A percentile compares a stretch with the other conserved stretches of the same genome.
phyloP scores from a whole-genome alignment of 352 stramenopile genomes.

The Pythium guiyangense region DNA sequence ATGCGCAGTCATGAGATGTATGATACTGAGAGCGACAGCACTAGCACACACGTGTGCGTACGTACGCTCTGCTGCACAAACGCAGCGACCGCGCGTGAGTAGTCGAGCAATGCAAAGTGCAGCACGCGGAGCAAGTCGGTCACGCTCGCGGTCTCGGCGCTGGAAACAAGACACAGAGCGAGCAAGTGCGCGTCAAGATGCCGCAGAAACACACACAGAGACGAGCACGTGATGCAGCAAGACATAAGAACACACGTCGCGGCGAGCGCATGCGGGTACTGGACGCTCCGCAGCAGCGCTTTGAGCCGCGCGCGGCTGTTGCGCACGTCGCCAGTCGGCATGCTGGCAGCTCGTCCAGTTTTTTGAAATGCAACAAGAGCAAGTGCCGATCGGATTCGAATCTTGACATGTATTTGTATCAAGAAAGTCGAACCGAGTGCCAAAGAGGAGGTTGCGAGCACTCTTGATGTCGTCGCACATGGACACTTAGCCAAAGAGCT shows the following conservation, averaged over 20 bases:
- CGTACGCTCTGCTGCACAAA: slow-evolving; percentile 31
- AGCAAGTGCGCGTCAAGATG: neutral
- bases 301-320: slow-evolving; percentile 57
- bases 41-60: slow-evolving; percentile 19
- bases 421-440: too few species aligned
- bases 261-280: slow-evolving; percentile 40
- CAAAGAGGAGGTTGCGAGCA: too few species aligned
- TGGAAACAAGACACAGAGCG: slow-evolving; percentile 1
- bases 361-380: too few species aligned
- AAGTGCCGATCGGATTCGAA: too few species aligned
- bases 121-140: slow-evolving; percentile 59
- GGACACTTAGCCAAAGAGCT: slow-evolving; percentile 19
- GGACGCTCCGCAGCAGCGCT: slow-evolving; percentile 42
- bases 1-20: too few species aligned
- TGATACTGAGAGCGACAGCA: neutral
- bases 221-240: neutral
- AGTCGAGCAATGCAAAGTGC: slow-evolving; percentile 71
- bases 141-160: slow-evolving; percentile 29
- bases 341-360: neutral
- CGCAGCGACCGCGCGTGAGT: slow-evolving; percentile 54
- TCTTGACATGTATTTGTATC: too few species aligned
- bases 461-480: too few species aligned
- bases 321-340: slow-evolving; percentile 33
- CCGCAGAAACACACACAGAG: neutral
- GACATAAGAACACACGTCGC: slow-evolving; percentile 17